Evolutionary conservation across 129 eudicot genomes (phyloP), one percentile per base, ranked within the genome.

Genomic region (Flaveria ramosissima): DNA sequence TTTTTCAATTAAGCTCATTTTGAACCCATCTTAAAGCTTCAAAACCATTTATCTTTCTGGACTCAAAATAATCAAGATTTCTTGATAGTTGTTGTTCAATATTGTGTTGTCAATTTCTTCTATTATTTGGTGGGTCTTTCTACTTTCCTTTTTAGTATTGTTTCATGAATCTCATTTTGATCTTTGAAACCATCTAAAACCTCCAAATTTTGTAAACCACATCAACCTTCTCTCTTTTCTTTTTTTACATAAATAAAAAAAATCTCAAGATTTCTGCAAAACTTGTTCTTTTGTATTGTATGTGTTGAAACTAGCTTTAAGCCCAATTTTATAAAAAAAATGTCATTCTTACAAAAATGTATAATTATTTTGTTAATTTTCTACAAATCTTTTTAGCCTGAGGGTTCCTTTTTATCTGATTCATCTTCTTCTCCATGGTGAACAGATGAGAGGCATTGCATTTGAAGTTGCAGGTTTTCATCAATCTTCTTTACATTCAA

Each of bases 381-480:
- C 3, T 24, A 17, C 6, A 4, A 6, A 47, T 21, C 5, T 59
- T 55, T 72, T 16, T 63, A 64, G 30, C 3, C 30, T 26, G 30
- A 26, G 62, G 48, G 78, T 72, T 80, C 23, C 68, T 23, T 42
- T 23, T 24, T 24, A 48, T 46, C 50, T 61, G 65, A 61, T 20
- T 46, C 64, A 17, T 78, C 26, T 32, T 62, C 71, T 39, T 71
- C 47, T 7, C 30, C 30, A 2, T 11, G 32, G 23, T 77, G 47
- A 55, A 71, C 79, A 80, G 83, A 80, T 64, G 83, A 64, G 83
- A 73, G 74, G 69, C 51, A 72, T 64, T 27, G 69, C 83, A 80
- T 80, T 73, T 80, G 83, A 80, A 73, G 83, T 73, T 80, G 78
- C 74, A 64, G 24, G 48, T 45, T 68, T 65, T 80, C 65, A 73